Percentiles rank a stretch among this genome's conserved stretches.
These are phyloP conservation scores for Xerocomellus dryophilus DNA, from an alignment of 768 basidiomycete genomes.

Conservation along the genomic window DNA sequence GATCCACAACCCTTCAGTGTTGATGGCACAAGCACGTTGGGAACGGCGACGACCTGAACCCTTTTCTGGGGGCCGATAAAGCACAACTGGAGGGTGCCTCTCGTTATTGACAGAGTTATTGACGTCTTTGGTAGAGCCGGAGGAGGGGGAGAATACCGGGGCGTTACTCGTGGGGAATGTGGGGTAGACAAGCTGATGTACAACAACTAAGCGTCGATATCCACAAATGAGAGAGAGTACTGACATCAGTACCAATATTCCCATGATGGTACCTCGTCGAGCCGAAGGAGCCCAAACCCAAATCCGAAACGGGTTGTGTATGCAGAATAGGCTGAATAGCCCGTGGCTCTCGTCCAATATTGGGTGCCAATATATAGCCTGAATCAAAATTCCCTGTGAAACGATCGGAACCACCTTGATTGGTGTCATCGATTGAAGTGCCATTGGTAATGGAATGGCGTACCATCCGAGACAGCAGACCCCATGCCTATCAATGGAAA, in stretches of 20 bases:
- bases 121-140: too few species aligned
- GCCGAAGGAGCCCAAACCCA: background rate
- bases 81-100: too few species aligned
- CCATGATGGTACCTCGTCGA: background rate
- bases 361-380: too few species aligned
- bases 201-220: too few species aligned
- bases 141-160: too few species aligned
- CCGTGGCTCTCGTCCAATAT: too few species aligned
- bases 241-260: too few species aligned
- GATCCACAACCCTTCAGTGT: conserved; percentile 1
- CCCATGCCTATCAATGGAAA: background rate
- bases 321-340: background rate
- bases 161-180: too few species aligned
- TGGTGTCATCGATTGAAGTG: background rate
- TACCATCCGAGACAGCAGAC: background rate
- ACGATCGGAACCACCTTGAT: background rate
- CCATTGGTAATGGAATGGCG: background rate
- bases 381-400: background rate
- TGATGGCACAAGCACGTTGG: background rate
- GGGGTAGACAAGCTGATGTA: too few species aligned
- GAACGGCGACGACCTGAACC: background rate
- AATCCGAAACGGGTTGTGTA: background rate
- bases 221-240: too few species aligned
- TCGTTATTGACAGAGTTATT: background rate
- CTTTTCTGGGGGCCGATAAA: background rate